Conservation (phyloP, 495 filamentous ascomycete species). For the Amorphotheca resinae region DNA sequence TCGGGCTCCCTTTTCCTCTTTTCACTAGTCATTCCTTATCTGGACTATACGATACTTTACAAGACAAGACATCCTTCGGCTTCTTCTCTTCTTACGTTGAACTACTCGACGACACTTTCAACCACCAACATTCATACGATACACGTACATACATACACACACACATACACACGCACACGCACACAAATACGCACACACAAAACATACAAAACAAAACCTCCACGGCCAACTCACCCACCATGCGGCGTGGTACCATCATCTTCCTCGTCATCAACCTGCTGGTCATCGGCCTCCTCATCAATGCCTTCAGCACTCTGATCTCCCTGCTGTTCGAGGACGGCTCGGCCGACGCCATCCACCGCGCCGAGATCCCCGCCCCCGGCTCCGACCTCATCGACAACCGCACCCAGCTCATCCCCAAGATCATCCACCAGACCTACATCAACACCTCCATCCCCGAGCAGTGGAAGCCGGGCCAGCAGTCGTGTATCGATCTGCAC, state of each 20-base stretch:
- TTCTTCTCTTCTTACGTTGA: no score
- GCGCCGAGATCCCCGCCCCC: conserved; percentile 49
- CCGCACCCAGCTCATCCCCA: conserved; percentile 48
- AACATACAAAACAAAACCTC: no score
- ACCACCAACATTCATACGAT: no score
- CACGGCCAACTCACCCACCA: no score
- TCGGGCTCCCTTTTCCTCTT: no score
- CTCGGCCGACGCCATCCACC: conserved; percentile 49
- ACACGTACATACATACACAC: no score
- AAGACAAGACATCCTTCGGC: no score
- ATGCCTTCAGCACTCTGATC: conserved; percentile 51
- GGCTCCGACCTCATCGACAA: conserved; percentile 38
- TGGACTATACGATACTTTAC: no score
- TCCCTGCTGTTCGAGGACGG: conserved; percentile 57
- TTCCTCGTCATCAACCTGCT: conserved; percentile 50
- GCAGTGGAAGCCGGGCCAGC: conserved; percentile 60
- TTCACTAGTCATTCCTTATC: no score
- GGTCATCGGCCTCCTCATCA: conserved; percentile 45
- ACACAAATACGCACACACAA: no score
- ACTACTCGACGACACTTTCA: no score
- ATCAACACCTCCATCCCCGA: conserved; percentile 50
- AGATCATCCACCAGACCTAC: conserved; percentile 83
- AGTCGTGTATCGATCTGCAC: conserved; percentile 65
- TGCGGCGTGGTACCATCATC: conserved; percentile 51
- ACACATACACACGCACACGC: no score